Base-by-base conservation (phyloP, 176 grass and related monocot species). In the Oropetium thomaeum region DNA sequence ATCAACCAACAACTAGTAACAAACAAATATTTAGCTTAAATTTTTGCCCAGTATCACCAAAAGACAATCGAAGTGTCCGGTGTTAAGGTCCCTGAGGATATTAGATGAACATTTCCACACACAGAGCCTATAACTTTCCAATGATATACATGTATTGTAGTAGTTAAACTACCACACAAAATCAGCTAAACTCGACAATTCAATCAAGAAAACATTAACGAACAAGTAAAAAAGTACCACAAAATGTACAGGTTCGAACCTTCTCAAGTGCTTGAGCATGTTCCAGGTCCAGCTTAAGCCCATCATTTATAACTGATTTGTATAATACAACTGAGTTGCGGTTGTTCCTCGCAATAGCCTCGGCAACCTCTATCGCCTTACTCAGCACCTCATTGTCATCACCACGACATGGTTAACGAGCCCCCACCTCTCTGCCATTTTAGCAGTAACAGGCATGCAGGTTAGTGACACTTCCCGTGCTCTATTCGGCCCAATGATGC, bases 231-330 rank as follows among this genome's bases (percentile, higher is more conserved):
- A 8, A 10, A 40, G n/a, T n/a, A 31, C n/a, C n/a, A n/a, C n/a
- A 38, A 14, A 76, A 37, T 85, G 29, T 70, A 58, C 7, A 63
- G 63, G 8, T 22, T 4, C 25, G 5, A 7, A 97, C 93, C 93
- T 97, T 91, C 66, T 97, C 94, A 52, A 97, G 86, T 31, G 71
- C 25, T 72, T 82, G 83, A 66, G 90, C 94, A 75, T 86, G 75
- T 32, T 62, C 47, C 43, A 97, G 60, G 37, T 97, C 86, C 55
- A 97, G 70, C 69, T 87, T 86, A 42, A 91, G 86, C 12, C 94
- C 94, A 37, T 97, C 94, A 73, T 97, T 97, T 71, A 97, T 81
- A 70, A 93, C 88, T 20, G 94, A 90, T 73, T 93, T 93, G 73
- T 93, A 97, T 23, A 86, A 83, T 71, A 87, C 20, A 12, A 93